These are phyloP conservation scores for Pachysandra terminalis DNA, from an alignment of 164 flowering plant species.

Conservation along the genomic window DNA sequence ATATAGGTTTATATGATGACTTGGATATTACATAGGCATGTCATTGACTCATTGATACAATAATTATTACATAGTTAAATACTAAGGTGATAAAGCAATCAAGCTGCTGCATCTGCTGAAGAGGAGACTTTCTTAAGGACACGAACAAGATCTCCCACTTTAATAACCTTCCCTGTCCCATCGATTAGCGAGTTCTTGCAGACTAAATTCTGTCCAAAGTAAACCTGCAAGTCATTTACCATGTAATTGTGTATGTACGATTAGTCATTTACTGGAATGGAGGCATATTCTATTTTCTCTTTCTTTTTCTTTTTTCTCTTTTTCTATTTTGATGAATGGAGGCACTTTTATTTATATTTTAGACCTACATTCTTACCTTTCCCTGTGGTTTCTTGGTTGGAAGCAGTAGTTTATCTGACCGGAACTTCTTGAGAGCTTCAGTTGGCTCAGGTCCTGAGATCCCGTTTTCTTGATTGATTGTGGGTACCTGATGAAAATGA, in stretches of 20 bases:
- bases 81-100: constrained; percentile 11
- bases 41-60: too few relatives aligned
- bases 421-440: constrained; percentile 55
- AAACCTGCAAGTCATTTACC: constrained; percentile 45
- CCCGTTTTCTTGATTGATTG: constrained; percentile 76
- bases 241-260: neutral
- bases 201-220: constrained; percentile 77
- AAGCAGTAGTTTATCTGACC: constrained; percentile 68
- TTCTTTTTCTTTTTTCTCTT: too few relatives aligned
- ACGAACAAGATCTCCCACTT: constrained; percentile 65
- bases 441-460: constrained; percentile 58
- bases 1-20: too few relatives aligned
- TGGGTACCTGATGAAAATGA: constrained; percentile 52
- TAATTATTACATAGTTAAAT: neutral
- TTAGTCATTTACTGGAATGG: neutral
- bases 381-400: constrained; percentile 58
- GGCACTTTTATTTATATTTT: neutral
- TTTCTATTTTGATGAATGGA: too few relatives aligned
- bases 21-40: too few relatives aligned
- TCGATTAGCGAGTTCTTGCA: constrained; percentile 39
- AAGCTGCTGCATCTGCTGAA: constrained; percentile 58
- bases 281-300: too few relatives aligned
- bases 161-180: constrained; percentile 41
- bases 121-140: constrained; percentile 49
- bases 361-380: constrained; percentile 35